Conservation (phyloP, 352 stramenopile species). For the Phytopythium kandeliae region DNA sequence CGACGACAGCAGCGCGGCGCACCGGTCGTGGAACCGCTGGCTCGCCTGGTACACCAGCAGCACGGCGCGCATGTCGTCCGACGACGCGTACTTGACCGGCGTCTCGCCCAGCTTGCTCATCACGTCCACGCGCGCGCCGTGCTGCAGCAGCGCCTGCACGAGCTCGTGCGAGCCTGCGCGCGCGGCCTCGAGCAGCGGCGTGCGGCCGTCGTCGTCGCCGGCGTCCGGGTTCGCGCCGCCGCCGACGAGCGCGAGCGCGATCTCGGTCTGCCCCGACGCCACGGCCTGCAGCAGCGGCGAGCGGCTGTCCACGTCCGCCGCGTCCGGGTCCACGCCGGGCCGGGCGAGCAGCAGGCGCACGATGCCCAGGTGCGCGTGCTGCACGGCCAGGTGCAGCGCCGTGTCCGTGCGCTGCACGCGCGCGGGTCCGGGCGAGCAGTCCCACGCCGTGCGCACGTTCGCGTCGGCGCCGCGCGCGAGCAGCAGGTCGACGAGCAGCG, state of each 20-base stretch:
- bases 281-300: conserved; percentile 3
- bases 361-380: conserved; percentile 2
- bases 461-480: neutral
- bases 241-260: conserved; percentile 2
- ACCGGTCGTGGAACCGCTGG: conserved; percentile 6
- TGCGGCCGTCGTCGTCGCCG: conserved; percentile 5
- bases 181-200: neutral
- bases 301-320: neutral
- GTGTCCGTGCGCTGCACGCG: neutral
- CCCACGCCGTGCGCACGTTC: neutral
- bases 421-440: neutral
- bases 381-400: conserved; percentile 4
- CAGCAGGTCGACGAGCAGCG: neutral
- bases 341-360: neutral
- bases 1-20: conserved; percentile 6
- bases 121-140: conserved; percentile 1
- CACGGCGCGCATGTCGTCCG: conserved; percentile 2
- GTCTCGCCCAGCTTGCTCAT: conserved; percentile 6
- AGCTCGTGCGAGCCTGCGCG: conserved; percentile 3
- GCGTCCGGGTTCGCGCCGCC: conserved; percentile 2
- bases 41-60: conserved; percentile 3
- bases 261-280: neutral
- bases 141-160: conserved; percentile 3
- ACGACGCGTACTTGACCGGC: neutral
- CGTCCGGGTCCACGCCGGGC: neutral